Percentiles rank a stretch among this genome's conserved stretches.
Evolutionary conservation across 768 basidiomycete species (phyloP).

Genomic region (Xerocomellus dryophilus): DNA sequence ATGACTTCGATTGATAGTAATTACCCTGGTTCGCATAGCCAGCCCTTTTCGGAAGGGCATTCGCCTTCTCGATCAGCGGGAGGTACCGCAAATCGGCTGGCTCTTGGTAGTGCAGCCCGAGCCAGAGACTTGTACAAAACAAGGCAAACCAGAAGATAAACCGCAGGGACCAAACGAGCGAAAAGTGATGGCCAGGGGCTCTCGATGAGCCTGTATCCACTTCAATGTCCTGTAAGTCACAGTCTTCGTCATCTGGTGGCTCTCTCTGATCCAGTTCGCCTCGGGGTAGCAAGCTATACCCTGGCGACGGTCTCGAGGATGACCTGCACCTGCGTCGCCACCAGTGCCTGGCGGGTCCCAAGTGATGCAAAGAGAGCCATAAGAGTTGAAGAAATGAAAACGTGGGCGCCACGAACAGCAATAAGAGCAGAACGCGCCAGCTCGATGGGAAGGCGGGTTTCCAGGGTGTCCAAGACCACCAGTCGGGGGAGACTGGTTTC

Average conservation of each 20-base stretch:
- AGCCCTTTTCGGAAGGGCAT: slow-evolving; percentile 4
- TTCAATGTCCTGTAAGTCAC: background rate
- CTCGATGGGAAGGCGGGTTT: slow-evolving; percentile 17
- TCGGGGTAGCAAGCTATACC: slow-evolving; percentile 9
- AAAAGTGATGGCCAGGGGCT: background rate
- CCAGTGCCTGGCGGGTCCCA: background rate
- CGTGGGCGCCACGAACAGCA: slow-evolving; percentile 10
- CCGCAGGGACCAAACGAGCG: background rate
- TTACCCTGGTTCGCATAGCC: slow-evolving; percentile 19
- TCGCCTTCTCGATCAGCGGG: slow-evolving; percentile 15
- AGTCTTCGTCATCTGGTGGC: background rate
- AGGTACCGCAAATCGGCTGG: slow-evolving; percentile 14
- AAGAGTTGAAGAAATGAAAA: slow-evolving; percentile 11
- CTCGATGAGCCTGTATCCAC: background rate
- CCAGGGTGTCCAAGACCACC: background rate
- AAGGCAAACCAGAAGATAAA: slow-evolving; percentile 7
- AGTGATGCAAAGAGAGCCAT: background rate
- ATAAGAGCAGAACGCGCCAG: slow-evolving; percentile 18
- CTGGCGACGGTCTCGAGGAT: background rate
- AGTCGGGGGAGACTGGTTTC: slow-evolving; percentile 14
- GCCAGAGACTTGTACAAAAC: background rate
- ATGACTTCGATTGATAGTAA: too few relatives aligned
- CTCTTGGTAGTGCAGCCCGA: slow-evolving; percentile 1
- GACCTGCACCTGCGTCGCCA: background rate
- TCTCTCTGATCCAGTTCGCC: slow-evolving; percentile 8